These are phyloP conservation scores for Candida nonsorbophila DNA, from an alignment of 805 yeast genomes.

Conservation along the genomic window DNA sequence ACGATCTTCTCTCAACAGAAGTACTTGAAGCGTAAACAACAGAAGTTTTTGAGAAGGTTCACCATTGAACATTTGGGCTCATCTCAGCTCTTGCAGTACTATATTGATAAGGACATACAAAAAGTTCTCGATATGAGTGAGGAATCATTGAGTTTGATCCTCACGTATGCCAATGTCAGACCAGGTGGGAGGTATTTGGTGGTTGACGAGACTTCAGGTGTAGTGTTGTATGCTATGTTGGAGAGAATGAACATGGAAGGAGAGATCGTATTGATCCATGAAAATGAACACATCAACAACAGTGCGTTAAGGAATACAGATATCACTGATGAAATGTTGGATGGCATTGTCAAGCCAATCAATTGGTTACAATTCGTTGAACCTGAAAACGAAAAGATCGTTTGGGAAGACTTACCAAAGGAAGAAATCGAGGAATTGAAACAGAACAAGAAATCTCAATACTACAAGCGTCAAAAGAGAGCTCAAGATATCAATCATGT, in stretches of 20 bases:
- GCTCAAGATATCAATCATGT: conserved; percentile 45
- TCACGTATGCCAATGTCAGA: conserved; percentile 75
- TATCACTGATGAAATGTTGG: conserved; percentile 47
- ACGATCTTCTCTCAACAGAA: conserved; percentile 89
- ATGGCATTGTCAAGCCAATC: conserved; percentile 58
- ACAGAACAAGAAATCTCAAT: conserved; percentile 58
- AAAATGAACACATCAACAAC: conserved; percentile 86
- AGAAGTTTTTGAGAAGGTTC: conserved; percentile 82
- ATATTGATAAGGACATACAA: conserved; percentile 70
- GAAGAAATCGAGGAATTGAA: conserved; percentile 54
- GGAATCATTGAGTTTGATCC: conserved; percentile 73
- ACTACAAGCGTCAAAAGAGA: conserved; percentile 59
- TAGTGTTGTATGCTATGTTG: conserved; percentile 76
- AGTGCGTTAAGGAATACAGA: conserved; percentile 66
- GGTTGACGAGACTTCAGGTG: conserved; percentile 92
- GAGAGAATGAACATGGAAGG: conserved; percentile 87
- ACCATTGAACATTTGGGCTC: conserved; percentile 73
- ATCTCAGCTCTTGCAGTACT: conserved; percentile 65
- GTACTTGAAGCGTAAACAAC: conserved; percentile 85
- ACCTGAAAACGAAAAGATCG: conserved; percentile 58
- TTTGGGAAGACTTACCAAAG: conserved; percentile 41
- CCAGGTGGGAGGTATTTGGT: conserved; percentile 89
- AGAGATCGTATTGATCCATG: conserved; percentile 69
- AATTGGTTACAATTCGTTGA: conserved; percentile 77
- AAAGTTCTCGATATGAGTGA: conserved; percentile 76